Evolutionary conservation across 441 rosid genomes (phyloP), one percentile per base, ranked within the genome.

Genomic region (Rhodomyrtus psidioides): DNA sequence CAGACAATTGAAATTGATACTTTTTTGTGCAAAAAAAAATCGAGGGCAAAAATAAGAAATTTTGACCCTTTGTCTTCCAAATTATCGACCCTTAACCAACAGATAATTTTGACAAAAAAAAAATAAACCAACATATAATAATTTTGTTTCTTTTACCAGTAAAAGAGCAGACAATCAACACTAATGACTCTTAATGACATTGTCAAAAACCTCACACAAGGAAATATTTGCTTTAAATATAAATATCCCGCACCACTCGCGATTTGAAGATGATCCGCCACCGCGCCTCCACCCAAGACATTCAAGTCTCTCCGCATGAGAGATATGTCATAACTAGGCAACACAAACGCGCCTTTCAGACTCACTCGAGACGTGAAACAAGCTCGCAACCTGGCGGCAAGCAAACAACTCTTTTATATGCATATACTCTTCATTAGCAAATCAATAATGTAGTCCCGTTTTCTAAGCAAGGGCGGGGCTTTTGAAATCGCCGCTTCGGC

Each of bases 211-310:
- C 55, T 54, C 55, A 17, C 1, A 0, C 19, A 7, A 60, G 16
- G 6, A 60, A 62, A 60, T 60, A 9, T 60, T 60, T 1, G 0
- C 0, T 28, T 8, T 60, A 16, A 1, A 60, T 1, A 0, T 60
- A 2, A 0, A 34, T 19, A 34, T 34, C 10, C 9, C 7, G 6
- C 49, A 2, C 4, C 0, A 21, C 26, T 65, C 26, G 0, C 4
- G 1, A 65, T 34, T 19, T 21, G 0, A 65, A 10, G 15, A 0
- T 5, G n/a, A 65, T 34, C 42, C 12, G 7, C 5, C 9, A 10
- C 1, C 14, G 24, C 21, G 4, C 13, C 26, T 7, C 44, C 13
- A 0, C 6, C 6, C 24, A 5, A 62, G 24, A 62, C 75, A 30
- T 30, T 2, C 13, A 62, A 62, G 44, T 30, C 0, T 62, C 44